Base-by-base conservation (phyloP, 1,284 basidiomycete species). In the Phylloboletellus chloephorus region DNA sequence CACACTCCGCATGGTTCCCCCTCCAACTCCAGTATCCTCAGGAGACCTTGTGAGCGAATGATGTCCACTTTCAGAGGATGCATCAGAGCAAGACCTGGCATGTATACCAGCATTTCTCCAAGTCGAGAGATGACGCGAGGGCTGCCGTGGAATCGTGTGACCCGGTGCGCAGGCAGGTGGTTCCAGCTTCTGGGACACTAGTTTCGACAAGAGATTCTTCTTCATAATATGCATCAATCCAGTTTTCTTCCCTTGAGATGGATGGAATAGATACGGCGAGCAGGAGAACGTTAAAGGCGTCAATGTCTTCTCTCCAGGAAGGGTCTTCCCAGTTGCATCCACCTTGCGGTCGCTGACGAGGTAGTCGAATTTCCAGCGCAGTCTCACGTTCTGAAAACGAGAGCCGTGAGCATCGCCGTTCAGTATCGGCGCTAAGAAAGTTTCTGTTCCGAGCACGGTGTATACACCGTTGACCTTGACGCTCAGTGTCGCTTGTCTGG, bases 281-380 rank as follows among this genome's bases (percentile, higher is more conserved):
- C 86, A 88, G 11, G 75, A 73, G 59, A 88, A 88, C 6, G 73
- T 72, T 12, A 88, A 61, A 5, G 85, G 86, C 2, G 78, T 82
- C 40, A 88, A 54, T 2, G 67, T 69, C 65, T 82, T 84, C 65
- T 88, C 85, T 7, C 82, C 82, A 11, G 69, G 65, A 12, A 78
- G 58, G 13, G 64, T 52, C 48, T 67, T 71, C 19, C 74, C 73
- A 3, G 68, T 67, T 7, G 58, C 54, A 16, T 74, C 68, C 16
- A 66, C 61, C 29, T 67, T 63, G 15, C 75, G 71, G 50, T 82
- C 76, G 30, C 75, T 73, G 8, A 90, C 81, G 20, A 79, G 54
- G 56, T 91, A 91, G 44, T 86, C 82, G 50, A 90, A 82, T 44
- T 76, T 76, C 88, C 88, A 89, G 16, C 66, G 65, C 10, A 84